Percentiles rank a stretch among this genome's conserved stretches.
Evolutionary conservation across 331 rosid species (phyloP).

Genomic region (Quercus phellos): DNA sequence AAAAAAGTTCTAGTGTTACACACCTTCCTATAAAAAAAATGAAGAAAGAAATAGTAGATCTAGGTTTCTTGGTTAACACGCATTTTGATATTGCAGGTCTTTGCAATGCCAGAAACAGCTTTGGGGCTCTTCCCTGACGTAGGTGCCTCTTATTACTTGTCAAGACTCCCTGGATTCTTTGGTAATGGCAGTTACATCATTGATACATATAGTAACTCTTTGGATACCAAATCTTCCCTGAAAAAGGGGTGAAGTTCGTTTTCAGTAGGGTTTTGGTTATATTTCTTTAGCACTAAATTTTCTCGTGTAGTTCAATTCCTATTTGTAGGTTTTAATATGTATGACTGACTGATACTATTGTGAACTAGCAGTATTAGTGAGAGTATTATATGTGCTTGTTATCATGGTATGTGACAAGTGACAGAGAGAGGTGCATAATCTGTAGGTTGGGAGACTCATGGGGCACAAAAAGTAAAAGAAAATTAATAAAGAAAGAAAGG

Average conservation of each 20-base stretch:
- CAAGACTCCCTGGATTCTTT: conserved; percentile 88
- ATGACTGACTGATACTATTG: background rate
- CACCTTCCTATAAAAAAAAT: no score
- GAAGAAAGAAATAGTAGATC: background rate
- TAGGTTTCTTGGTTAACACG: background rate
- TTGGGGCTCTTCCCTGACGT: conserved; percentile 96
- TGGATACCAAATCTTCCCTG: background rate
- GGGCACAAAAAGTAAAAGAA: background rate
- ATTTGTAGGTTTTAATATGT: background rate
- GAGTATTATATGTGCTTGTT: background rate
- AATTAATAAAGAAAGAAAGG: no score
- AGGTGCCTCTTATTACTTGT: conserved; percentile 84
- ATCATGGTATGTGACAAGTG: background rate
- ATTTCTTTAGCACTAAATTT: background rate
- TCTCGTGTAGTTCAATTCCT: background rate
- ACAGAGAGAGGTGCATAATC: background rate
- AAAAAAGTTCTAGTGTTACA: no score
- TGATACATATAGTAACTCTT: background rate
- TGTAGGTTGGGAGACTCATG: background rate
- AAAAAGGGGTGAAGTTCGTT: background rate
- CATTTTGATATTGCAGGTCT: conserved; percentile 51
- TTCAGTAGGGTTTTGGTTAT: background rate
- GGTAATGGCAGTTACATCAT: conserved; percentile 48
- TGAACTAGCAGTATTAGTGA: background rate
- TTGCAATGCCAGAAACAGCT: conserved; percentile 98